A percentile compares a stretch with the other conserved stretches of the same genome.
phyloP scores from a whole-genome alignment of 345 rosid genomes.

The Microthlaspi erraticum region DNA sequence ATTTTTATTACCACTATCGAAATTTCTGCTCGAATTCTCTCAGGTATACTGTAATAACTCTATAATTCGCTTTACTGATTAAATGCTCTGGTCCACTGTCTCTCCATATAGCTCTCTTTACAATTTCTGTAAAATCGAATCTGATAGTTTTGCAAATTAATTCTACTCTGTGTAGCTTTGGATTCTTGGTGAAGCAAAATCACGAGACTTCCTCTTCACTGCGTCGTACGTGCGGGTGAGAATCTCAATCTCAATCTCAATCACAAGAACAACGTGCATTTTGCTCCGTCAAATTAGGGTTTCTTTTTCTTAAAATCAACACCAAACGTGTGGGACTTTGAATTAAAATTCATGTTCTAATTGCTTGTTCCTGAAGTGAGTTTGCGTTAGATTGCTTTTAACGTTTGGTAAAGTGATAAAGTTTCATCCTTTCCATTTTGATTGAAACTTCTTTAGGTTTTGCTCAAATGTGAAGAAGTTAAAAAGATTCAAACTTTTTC shows the following conservation, averaged over 20 bases:
- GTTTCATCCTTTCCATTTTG: constrained; percentile 7
- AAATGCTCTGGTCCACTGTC: constrained; percentile 35
- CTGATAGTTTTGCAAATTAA: constrained; percentile 2
- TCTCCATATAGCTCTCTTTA: neutral
- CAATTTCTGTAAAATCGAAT: constrained; percentile 11
- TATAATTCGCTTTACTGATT: constrained; percentile 5
- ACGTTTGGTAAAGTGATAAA: constrained; percentile 2
- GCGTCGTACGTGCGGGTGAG: constrained; percentile 30
- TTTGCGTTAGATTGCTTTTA: constrained; percentile 21
- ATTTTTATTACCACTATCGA: constrained; percentile 1
- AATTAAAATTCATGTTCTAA: constrained; percentile 17
- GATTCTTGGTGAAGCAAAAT: constrained; percentile 15
- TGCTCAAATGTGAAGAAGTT: constrained; percentile 34
- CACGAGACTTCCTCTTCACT: constrained; percentile 9
- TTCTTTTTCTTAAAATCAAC: neutral
- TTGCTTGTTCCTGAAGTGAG: constrained; percentile 32
- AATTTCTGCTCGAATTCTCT: constrained; percentile 13
- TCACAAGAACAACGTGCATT: constrained; percentile 45
- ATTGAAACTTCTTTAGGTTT: constrained; percentile 21
- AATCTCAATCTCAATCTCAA: constrained; percentile 1
- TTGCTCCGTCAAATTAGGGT: constrained; percentile 13
- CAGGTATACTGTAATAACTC: constrained; percentile 43
- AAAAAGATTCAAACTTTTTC: constrained; percentile 37
- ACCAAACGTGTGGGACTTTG: constrained; percentile 36
- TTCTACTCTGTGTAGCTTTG: constrained; percentile 15